Conservation (phyloP, 495 filamentous ascomycete species). For the Pyrenopolyporus hunteri region DNA sequence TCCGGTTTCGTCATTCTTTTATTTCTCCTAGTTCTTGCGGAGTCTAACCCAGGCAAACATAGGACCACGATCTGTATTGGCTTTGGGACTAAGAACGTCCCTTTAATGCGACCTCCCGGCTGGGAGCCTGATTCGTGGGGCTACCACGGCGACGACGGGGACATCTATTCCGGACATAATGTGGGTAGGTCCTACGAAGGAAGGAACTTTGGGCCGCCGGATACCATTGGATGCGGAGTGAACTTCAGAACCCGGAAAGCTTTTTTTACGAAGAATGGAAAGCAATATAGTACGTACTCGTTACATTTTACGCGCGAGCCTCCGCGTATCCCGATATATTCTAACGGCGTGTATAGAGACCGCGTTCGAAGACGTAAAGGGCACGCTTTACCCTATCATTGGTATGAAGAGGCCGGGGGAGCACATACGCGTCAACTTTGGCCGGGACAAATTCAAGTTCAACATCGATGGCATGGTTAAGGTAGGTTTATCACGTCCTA, state of each 20-base stretch:
- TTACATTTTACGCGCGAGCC: not conserved
- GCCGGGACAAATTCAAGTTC: constrained; percentile 85
- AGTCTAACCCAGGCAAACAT: constrained; percentile 27
- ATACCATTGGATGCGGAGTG: constrained; percentile 90
- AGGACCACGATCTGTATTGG: constrained; percentile 85
- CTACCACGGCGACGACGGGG: constrained; percentile 96
- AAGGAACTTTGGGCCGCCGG: constrained; percentile 68
- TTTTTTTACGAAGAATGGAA: constrained; percentile 96
- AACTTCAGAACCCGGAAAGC: constrained; percentile 88
- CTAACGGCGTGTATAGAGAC: constrained; percentile 57
- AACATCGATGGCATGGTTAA: constrained; percentile 89
- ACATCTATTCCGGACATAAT: constrained; percentile 76
- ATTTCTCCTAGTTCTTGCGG: constrained; percentile 13
- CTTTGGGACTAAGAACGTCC: constrained; percentile 76
- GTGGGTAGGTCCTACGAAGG: constrained; percentile 76
- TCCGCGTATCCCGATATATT: not conserved
- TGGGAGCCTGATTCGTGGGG: constrained; percentile 98
- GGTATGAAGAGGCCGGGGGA: constrained; percentile 93
- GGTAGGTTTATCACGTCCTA: constrained; percentile 54
- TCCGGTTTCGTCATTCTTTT: constrained; percentile 30
- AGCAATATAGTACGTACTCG: constrained; percentile 67
- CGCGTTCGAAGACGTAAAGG: constrained; percentile 80
- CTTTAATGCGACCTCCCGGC: constrained; percentile 82
- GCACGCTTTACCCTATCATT: constrained; percentile 80
- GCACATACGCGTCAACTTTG: constrained; percentile 88